Percentiles rank a stretch among this genome's conserved stretches.
Evolutionary conservation across 2,329 filamentous ascomycete genomes (phyloP).

Genomic region (Colletotrichum orchidophilum): DNA sequence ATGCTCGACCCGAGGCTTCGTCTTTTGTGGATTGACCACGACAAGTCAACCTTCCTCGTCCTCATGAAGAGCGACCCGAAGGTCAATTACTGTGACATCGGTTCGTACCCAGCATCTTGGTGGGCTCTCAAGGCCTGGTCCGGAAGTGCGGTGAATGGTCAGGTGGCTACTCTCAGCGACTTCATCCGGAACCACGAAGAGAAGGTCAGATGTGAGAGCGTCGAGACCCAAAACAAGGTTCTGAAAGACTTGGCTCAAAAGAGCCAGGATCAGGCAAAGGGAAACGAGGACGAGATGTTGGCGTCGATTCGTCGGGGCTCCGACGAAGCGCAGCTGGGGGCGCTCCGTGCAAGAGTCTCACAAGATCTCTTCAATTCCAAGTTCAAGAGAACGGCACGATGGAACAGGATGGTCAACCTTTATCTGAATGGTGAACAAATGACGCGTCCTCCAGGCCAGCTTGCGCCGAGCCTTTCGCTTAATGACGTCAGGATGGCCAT

Average conservation of each 20-base stretch:
- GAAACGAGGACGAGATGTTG: not conserved
- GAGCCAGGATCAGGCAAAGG: not conserved
- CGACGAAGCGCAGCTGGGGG: no score
- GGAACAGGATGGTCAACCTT: no score
- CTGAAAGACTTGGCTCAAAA: not conserved
- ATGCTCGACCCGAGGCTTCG: not conserved
- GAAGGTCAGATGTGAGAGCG: not conserved
- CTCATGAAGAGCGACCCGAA: not conserved
- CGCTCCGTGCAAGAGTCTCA: no score
- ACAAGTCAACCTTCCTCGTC: not conserved
- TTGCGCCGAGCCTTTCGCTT: no score
- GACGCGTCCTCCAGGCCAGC: no score
- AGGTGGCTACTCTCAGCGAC: not conserved
- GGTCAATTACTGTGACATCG: not conserved
- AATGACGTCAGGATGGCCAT: no score
- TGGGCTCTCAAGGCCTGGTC: not conserved
- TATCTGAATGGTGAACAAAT: no score
- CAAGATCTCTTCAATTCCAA: no score
- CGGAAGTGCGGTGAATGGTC: not conserved
- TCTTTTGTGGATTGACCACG: not conserved
- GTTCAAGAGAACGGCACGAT: no score
- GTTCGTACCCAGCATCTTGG: not conserved
- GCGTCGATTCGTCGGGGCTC: not conserved
- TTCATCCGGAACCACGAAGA: not conserved
- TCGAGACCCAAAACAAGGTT: not conserved